These are phyloP conservation scores for Mycena alexandri DNA, from an alignment of 768 basidiomycete genomes.

Conservation along the genomic window DNA sequence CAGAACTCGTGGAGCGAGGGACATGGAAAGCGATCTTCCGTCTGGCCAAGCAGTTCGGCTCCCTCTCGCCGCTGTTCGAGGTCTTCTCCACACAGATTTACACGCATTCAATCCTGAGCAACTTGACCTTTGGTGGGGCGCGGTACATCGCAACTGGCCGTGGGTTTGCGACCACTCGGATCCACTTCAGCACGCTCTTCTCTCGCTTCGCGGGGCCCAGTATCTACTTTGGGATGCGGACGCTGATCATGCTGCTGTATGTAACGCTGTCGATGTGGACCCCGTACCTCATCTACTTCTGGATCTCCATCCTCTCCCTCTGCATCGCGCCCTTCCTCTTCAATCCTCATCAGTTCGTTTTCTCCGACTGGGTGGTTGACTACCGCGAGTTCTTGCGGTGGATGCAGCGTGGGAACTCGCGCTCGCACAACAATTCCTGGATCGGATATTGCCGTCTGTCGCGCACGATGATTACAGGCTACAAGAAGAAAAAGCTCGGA, in stretches of 20 bases:
- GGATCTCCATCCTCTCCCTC: constrained; percentile 92
- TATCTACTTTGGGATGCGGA: constrained; percentile 97
- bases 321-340: constrained; percentile 98
- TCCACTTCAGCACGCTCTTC: constrained; percentile 96
- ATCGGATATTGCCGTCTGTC: constrained; percentile 98
- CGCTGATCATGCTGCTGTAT: constrained; percentile 92
- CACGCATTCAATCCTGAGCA: constrained; percentile 96
- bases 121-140: constrained; percentile 97
- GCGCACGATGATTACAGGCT: constrained; percentile 98
- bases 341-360: constrained; percentile 99
- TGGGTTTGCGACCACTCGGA: constrained; percentile 97
- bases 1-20: constrained; percentile 96
- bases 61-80: constrained; percentile 95
- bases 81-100: constrained; percentile 99
- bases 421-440: constrained; percentile 98
- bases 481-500: constrained; percentile 98
- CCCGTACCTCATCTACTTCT: constrained; percentile 96
- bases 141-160: constrained; percentile 99
- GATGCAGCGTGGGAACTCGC: constrained; percentile 99
- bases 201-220: constrained; percentile 99
- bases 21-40: constrained; percentile 93
- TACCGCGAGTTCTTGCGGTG: constrained; percentile 96
- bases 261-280: constrained; percentile 94
- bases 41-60: constrained; percentile 93
- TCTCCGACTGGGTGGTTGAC: constrained; percentile 97